Conservation (phyloP, 78 protist genomes). For the Dictyostelium purpureum region DNA sequence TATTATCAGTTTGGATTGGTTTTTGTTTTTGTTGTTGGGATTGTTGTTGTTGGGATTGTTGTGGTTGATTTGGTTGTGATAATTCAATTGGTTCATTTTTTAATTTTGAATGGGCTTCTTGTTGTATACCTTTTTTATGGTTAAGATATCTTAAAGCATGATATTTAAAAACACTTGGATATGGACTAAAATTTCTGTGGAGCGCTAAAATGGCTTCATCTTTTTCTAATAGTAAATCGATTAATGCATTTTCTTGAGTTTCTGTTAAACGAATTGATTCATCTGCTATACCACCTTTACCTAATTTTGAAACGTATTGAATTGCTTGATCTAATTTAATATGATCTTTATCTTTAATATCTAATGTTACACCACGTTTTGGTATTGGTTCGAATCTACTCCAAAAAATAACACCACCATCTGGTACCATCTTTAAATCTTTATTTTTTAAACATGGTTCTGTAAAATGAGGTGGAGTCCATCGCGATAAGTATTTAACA, state of each 20-base stretch:
- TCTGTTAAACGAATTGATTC: slow-evolving; percentile 16
- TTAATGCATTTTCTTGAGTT: slow-evolving; percentile 48
- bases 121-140: background rate
- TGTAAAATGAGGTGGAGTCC: slow-evolving; percentile 80
- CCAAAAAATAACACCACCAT: slow-evolving; percentile 69
- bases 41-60: background rate
- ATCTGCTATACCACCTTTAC: slow-evolving; percentile 17
- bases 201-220: slow-evolving; percentile 56
- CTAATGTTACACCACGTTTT: slow-evolving; percentile 59
- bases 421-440: slow-evolving; percentile 57
- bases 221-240: slow-evolving; percentile 54
- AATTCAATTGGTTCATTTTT: background rate
- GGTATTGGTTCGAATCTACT: slow-evolving; percentile 48
- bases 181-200: slow-evolving; percentile 32
- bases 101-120: background rate
- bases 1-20: background rate
- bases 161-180: slow-evolving; percentile 35
- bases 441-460: slow-evolving; percentile 30
- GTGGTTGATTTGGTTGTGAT: background rate
- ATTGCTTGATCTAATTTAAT: slow-evolving; percentile 69
- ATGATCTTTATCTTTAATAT: slow-evolving; percentile 43
- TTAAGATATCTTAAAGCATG: slow-evolving; percentile 47
- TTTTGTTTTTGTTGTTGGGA: slow-evolving; percentile 25
- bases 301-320: slow-evolving; percentile 13
- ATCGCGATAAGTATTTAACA: slow-evolving; percentile 37